Conservation (phyloP, 2,329 filamentous ascomycete species). For the Paecilomyces niveus region DNA sequence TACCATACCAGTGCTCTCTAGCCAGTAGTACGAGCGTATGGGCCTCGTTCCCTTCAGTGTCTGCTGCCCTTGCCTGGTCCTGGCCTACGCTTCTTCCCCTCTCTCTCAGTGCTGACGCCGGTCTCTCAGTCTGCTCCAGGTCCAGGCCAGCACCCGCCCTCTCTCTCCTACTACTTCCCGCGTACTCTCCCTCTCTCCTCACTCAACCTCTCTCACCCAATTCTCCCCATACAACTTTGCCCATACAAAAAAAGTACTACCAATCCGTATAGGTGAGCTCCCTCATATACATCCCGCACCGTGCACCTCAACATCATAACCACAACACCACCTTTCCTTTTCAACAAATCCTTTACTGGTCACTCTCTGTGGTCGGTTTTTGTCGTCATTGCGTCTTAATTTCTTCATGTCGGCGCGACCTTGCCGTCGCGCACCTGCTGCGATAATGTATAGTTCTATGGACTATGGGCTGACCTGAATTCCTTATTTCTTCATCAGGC, state of each 20-base stretch:
- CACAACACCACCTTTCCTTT: conserved; percentile 14
- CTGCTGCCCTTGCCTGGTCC: conserved; percentile 12
- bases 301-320: conserved; percentile 19
- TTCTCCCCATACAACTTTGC: conserved; percentile 27
- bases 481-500: conserved; percentile 1
- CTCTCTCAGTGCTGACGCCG: conserved; percentile 9
- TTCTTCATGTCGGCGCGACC: conserved; percentile 14
- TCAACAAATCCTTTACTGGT: conserved; percentile 8
- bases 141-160: conserved; percentile 4
- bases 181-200: conserved; percentile 22
- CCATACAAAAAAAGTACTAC: conserved; percentile 33
- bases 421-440: conserved; percentile 15
- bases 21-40: neutral
- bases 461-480: conserved; percentile 5
- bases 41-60: conserved; percentile 15
- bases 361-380: conserved; percentile 4
- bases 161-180: conserved; percentile 23
- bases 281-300: conserved; percentile 19
- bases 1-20: neutral
- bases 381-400: conserved; percentile 15
- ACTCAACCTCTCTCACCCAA: conserved; percentile 21
- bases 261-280: conserved; percentile 29
- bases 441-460: conserved; percentile 14
- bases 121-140: conserved; percentile 3
- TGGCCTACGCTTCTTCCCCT: conserved; percentile 8